Evolutionary conservation across 2,329 filamentous ascomycete species (phyloP).

Genomic region (Hypoxylon sp.): DNA sequence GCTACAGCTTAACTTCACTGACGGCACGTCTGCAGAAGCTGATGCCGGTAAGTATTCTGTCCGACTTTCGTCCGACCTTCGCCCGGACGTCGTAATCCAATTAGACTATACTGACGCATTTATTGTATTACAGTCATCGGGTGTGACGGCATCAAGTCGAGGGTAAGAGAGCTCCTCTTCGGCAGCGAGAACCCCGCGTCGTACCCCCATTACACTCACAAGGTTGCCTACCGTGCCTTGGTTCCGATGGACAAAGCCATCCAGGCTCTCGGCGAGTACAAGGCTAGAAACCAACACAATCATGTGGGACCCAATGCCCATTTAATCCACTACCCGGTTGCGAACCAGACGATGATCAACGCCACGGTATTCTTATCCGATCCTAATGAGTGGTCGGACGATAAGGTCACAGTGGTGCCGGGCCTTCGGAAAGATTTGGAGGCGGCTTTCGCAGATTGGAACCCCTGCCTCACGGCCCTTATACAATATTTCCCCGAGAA

Average conservation of each 20-base stretch:
- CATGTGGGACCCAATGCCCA: conserved; percentile 47
- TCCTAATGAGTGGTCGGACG: conserved; percentile 43
- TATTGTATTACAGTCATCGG: conserved; percentile 55
- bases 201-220: conserved; percentile 64
- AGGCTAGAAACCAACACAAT: conserved; percentile 45
- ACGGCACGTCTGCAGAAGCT: conserved; percentile 59
- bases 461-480: conserved; percentile 40
- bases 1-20: conserved; percentile 59
- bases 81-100: conserved; percentile 19
- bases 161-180: conserved; percentile 61
- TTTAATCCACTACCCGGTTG: conserved; percentile 47
- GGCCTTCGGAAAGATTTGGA: conserved; percentile 43
- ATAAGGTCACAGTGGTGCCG: conserved; percentile 35
- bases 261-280: conserved; percentile 60
- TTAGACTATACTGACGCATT: conserved; percentile 12
- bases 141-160: conserved; percentile 65
- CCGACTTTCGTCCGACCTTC: conserved; percentile 37
- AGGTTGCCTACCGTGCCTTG: conserved; percentile 67
- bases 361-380: conserved; percentile 45
- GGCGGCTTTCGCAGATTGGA: conserved; percentile 40
- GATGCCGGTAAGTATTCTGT: conserved; percentile 44
- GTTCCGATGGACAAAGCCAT: conserved; percentile 64
- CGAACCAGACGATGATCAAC: conserved; percentile 47
- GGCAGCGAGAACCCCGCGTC: conserved; percentile 59
- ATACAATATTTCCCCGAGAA: conserved; percentile 44